Conservation (phyloP, 2,329 filamentous ascomycete species). For the Alternaria ventricosa region DNA sequence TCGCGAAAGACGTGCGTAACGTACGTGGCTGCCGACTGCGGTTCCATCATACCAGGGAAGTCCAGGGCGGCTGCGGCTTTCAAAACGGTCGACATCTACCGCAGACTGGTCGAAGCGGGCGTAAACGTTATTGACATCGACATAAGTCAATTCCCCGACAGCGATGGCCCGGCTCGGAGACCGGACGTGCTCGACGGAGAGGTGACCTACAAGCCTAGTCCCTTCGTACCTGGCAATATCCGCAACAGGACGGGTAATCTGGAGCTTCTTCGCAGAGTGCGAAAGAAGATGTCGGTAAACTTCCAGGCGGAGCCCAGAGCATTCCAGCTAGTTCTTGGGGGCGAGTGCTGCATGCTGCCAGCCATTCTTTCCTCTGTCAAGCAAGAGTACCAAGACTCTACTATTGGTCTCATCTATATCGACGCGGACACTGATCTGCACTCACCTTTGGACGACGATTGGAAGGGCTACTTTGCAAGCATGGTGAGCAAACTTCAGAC, state of each 20-base stretch:
- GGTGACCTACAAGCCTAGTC: conserved; percentile 5
- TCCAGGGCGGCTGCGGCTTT: conserved; percentile 18
- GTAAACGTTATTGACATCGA: not conserved
- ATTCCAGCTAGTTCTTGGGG: conserved; percentile 22
- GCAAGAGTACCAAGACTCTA: conserved; percentile 2
- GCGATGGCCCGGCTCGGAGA: not conserved
- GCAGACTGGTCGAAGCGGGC: conserved; percentile 9
- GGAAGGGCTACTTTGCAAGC: conserved; percentile 23
- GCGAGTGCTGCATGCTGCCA: conserved; percentile 28
- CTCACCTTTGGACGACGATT: conserved; percentile 15
- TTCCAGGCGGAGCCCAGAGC: not conserved
- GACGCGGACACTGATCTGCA: conserved; percentile 27
- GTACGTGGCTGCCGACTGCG: conserved; percentile 20
- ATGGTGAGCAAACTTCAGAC: conserved; percentile 10
- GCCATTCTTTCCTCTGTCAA: conserved; percentile 18
- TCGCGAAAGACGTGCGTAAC: conserved; percentile 9
- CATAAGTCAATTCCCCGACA: not conserved
- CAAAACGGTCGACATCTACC: conserved; percentile 1
- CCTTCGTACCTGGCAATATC: conserved; percentile 14
- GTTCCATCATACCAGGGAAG: conserved; percentile 24
- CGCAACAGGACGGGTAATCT: conserved; percentile 16
- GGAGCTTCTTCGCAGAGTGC: not conserved
- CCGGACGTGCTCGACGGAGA: not conserved
- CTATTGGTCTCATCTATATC: conserved; percentile 19
- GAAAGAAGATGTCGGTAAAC: not conserved